Evolutionary conservation across 2,329 filamentous ascomycete species (phyloP).

Genomic region (Endoconidiophora laricicola): DNA sequence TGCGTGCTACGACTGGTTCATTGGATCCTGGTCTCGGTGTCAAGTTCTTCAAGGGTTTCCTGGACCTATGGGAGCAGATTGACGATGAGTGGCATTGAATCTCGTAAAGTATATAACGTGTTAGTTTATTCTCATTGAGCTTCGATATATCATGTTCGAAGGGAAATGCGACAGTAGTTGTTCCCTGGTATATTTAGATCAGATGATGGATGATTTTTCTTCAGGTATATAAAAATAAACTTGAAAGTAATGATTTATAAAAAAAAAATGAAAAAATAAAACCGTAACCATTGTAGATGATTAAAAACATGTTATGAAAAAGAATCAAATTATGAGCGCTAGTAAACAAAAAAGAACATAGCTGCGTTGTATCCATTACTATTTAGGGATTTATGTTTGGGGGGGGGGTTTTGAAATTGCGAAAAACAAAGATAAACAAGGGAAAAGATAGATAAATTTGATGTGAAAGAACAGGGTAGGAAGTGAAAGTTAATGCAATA

Average conservation of each 20-base stretch:
- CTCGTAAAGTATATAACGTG: background rate
- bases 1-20: constrained; percentile 73
- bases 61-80: constrained; percentile 71
- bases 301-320: background rate
- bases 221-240: background rate
- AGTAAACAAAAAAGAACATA: background rate
- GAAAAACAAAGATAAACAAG: background rate
- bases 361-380: background rate
- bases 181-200: background rate
- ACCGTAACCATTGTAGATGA: background rate
- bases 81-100: constrained; percentile 55
- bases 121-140: background rate
- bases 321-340: background rate
- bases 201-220: background rate
- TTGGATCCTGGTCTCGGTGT: constrained; percentile 79
- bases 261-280: background rate
- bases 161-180: background rate
- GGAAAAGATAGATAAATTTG: background rate
- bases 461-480: background rate
- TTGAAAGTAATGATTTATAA: background rate
- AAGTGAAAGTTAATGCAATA: background rate
- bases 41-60: constrained; percentile 75
- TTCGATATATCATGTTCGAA: background rate
- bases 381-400: background rate
- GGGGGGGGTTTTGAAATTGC: background rate